Base-by-base conservation (phyloP, 495 filamentous ascomycete genomes). In the Penicillium pulvis region DNA sequence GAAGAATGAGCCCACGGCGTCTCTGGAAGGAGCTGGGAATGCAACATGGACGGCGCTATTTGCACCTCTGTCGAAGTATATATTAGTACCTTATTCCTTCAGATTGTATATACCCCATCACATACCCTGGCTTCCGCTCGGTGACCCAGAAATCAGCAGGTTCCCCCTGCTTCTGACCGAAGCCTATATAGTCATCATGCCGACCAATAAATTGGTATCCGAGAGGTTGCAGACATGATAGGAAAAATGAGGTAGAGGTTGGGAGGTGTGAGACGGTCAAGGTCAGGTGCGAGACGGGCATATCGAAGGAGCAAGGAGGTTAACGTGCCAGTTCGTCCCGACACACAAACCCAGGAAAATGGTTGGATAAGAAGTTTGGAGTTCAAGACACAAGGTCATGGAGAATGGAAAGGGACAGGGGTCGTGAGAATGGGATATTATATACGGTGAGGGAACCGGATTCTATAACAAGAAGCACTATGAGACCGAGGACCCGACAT, bases 161-260 rank as follows among this genome's bases (percentile, higher is more conserved):
- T 30, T 80, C 72, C 20, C 77, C 78, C 51, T 71, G 69, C 56
- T 75, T 74, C 56, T 79, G 75, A 17, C 85, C 85, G 62, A 87
- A 81, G 17, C 82, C 84, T 64, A 86, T 82, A 53, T 79, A 76
- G 11, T 75, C 75, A 45, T 77, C 75, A 69, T 79, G 73, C 42
- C 77, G 72, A 52, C 75, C 77, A 56, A 92, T 80, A 69, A 84
- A 95, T 50, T 81, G 81, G 55, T 94, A 86, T 20, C 89, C 89
- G 19, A 95, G 77, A 0, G 91, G 89, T 58, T 89, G 86, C 46
- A 87, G 76, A 62, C 91, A 82, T 58, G 87, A 81, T 5, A 92
- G 82, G 71, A 90, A 96, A 77, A 93, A 93, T 1, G 89, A 93
- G 44, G 85, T 86, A 8, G 90, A 87, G 19, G 85, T 86, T 8